Evolutionary conservation across 2,329 filamentous ascomycete genomes (phyloP).

Genomic region (Polychaeton citri): DNA sequence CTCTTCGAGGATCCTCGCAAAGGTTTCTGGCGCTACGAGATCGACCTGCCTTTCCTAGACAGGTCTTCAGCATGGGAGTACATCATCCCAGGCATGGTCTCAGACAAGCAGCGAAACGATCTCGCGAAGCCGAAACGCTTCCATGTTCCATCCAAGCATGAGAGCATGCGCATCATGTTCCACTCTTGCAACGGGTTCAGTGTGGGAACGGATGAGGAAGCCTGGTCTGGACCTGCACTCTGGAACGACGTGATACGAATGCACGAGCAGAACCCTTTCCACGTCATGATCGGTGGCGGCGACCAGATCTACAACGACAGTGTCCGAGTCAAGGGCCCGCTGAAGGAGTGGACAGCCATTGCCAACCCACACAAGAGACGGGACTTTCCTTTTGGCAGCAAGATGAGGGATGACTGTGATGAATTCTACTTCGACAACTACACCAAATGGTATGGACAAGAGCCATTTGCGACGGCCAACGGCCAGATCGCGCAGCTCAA

Average conservation of each 20-base stretch:
- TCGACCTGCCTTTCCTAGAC: constrained; percentile 51
- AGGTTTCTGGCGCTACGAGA: constrained; percentile 47
- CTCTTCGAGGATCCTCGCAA: constrained; percentile 47
- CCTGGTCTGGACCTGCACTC: constrained; percentile 45
- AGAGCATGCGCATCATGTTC: constrained; percentile 58
- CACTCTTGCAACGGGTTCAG: constrained; percentile 58
- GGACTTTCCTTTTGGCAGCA: constrained; percentile 51
- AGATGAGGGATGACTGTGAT: constrained; percentile 45
- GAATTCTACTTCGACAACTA: constrained; percentile 51
- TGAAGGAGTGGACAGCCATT: constrained; percentile 53
- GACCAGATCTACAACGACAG: constrained; percentile 73
- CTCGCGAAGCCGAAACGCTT: constrained; percentile 33
- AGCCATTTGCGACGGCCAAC: constrained; percentile 47
- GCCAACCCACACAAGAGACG: constrained; percentile 46
- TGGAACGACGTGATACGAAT: constrained; percentile 53
- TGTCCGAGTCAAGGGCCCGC: constrained; percentile 70
- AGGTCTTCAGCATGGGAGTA: constrained; percentile 73
- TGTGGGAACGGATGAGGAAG: constrained; percentile 49
- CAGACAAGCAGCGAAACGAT: constrained; percentile 9
- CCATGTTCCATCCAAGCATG: constrained; percentile 42
- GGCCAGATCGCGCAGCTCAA: constrained; percentile 51
- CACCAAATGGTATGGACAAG: constrained; percentile 54
- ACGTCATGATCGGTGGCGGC: constrained; percentile 73
- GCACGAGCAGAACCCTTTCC: constrained; percentile 47
- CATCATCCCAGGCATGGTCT: constrained; percentile 49